A percentile compares a stretch with the other conserved stretches of the same genome.
Evolutionary conservation across 352 stramenopile genomes (phyloP).

Genomic region (Thalassiosira mediterranea): DNA sequence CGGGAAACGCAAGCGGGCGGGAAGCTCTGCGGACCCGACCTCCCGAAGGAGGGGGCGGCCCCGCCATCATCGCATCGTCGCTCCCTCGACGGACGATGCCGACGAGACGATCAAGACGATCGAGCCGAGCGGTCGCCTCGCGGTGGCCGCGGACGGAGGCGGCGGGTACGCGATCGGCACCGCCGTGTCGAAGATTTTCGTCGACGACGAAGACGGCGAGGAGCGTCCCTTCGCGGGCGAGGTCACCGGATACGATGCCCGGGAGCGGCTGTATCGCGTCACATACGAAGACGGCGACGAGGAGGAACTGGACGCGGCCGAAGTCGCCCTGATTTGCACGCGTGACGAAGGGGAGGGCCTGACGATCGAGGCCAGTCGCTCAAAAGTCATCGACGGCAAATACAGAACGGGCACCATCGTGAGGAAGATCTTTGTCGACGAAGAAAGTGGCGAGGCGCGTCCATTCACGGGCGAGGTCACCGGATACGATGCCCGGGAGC

Average conservation of each 20-base stretch:
- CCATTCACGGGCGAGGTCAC: slow-evolving; percentile 29
- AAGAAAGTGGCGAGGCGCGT: neutral
- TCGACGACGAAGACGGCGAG: neutral
- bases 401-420: slow-evolving; percentile 32
- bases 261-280: slow-evolving; percentile 17
- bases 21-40: no score
- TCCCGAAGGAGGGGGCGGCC: no score
- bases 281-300: slow-evolving; percentile 52
- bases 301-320: slow-evolving; percentile 46
- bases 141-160: no score
- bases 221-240: slow-evolving; percentile 17
- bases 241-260: slow-evolving; percentile 26
- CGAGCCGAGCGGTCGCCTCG: no score
- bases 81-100: no score
- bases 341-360: neutral
- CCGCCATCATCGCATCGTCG: no score
- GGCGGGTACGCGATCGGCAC: slow-evolving; percentile 41
- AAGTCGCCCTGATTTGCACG: slow-evolving; percentile 30
- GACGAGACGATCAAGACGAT: no score
- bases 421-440: slow-evolving; percentile 31
- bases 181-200: slow-evolving; percentile 33
- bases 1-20: no score
- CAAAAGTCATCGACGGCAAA: no score
- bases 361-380: neutral
- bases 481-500: slow-evolving; percentile 14